Evolutionary conservation across 306 rosid species (phyloP).

Genomic region (Vigna unguiculata): DNA sequence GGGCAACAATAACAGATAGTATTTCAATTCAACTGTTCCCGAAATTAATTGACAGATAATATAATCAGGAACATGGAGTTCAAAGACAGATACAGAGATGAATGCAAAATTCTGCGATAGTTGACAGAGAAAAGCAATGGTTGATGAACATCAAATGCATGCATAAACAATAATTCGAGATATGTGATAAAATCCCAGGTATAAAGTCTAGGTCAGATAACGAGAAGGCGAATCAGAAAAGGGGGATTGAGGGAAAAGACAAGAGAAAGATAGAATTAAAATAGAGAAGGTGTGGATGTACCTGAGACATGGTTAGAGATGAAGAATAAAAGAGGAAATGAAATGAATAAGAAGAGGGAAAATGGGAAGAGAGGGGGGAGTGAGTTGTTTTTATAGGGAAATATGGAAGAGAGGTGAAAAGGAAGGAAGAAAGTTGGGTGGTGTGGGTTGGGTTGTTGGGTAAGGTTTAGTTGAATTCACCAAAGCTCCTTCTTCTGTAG

Average conservation of each 20-base stretch:
- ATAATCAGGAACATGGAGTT: neutral
- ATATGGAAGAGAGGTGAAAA: neutral
- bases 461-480: neutral
- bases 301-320: constrained; percentile 49
- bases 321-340: neutral
- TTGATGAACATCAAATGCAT: neutral
- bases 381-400: constrained; percentile 4
- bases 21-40: neutral
- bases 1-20: neutral
- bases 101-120: neutral
- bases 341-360: neutral
- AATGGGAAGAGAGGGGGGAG: neutral
- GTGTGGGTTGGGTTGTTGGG: neutral
- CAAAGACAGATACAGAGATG: neutral
- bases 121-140: neutral
- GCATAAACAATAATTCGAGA: neutral
- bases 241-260: neutral
- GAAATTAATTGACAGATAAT: neutral
- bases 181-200: neutral
- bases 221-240: neutral
- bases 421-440: neutral
- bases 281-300: neutral
- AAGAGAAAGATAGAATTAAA: neutral
- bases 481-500: neutral
- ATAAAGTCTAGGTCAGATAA: neutral